Base-by-base conservation (phyloP, 1,284 basidiomycete species). In the Rhodotorula sp. region DNA sequence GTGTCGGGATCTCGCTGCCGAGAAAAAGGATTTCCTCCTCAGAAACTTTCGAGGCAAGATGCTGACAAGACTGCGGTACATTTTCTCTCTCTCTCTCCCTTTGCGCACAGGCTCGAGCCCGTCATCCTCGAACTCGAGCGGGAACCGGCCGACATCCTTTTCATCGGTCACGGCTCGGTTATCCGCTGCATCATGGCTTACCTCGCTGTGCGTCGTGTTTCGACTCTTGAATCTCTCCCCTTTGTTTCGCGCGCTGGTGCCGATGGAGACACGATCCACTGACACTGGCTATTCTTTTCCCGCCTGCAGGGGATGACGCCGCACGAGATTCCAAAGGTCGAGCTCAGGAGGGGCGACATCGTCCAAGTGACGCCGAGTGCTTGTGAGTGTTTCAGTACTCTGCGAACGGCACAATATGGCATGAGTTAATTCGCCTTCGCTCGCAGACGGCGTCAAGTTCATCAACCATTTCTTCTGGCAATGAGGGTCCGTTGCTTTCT, bases 221-320 rank as follows among this genome's bases (percentile, higher is more conserved):
- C 38, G 15, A 15, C 23, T 26, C 12, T 31, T 47, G 23, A 31
- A 18, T 7, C 5, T 34, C 7, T 55, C 54, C 28, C 14, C 14
- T 31, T n/a, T 5, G 10, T 19, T 28, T 5, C 26, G 45, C 31
- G 57, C 28, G 26, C n/a, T n/a, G n/a, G 26, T 31, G 10, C 10
- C 45, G n/a, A 23, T 31, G n/a, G 3, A 80, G 76, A 62, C 38
- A 16, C 28, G 49, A 0, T 19, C 1, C 0, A 43, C 38, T 43
- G 38, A 43, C 34, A 2, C 10, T 43, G 38, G 38, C 38, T 12
- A 14, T 43, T 12, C 38, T 43, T 43, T 10, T 43, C 14, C 12
- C 85, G 92, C 0, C 94, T 94, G 72, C 93, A 97, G 76, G 95
- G 97, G 5, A 85, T 97, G 5, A 93, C 93, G n/a, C 93, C 95